phyloP scores from a whole-genome alignment of 2,329 filamentous ascomycete genomes.

The Monilinia aucupariae region DNA sequence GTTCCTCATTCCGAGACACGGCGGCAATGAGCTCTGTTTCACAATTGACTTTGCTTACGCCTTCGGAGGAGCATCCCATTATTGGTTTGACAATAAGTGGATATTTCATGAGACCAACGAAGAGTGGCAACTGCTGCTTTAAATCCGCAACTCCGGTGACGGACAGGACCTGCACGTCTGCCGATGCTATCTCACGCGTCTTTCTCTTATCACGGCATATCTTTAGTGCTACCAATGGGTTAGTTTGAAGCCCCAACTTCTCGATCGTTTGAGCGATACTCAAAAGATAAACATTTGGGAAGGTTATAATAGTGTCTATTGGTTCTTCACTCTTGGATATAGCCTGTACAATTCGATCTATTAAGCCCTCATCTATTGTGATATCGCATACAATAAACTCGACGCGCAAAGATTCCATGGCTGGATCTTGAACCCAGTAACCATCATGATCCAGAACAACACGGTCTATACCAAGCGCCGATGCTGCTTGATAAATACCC shows the following conservation, averaged over 20 bases:
- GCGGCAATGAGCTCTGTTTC: slow-evolving; percentile 13
- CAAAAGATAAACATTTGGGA: slow-evolving; percentile 34
- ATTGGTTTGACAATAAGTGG: slow-evolving; percentile 17
- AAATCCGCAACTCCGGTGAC: slow-evolving; percentile 11
- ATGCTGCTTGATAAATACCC: not conserved
- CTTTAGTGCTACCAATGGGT: slow-evolving; percentile 29
- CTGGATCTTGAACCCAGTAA: not conserved
- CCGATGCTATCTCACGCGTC: slow-evolving; percentile 19
- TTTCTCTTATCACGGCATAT: slow-evolving; percentile 35
- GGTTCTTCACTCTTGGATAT: slow-evolving; percentile 26
- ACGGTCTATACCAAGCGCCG: not conserved
- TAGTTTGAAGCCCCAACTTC: slow-evolving; percentile 35
- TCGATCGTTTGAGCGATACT: slow-evolving; percentile 34
- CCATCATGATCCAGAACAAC: slow-evolving; percentile 1
- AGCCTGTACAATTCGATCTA: slow-evolving; percentile 33
- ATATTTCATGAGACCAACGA: slow-evolving; percentile 10
- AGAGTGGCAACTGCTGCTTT: slow-evolving; percentile 12
- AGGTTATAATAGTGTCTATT: slow-evolving; percentile 38
- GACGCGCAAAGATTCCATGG: slow-evolving; percentile 26
- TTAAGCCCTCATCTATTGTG: slow-evolving; percentile 27
- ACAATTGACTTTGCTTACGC: slow-evolving; percentile 23
- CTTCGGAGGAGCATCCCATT: slow-evolving; percentile 6
- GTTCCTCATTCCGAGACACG: slow-evolving; percentile 7
- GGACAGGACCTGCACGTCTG: not conserved
- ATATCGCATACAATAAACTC: slow-evolving; percentile 34